These are phyloP conservation scores for Clarireedia homoeocarpa DNA, from an alignment of 2,329 filamentous ascomycete genomes.

Conservation along the genomic window DNA sequence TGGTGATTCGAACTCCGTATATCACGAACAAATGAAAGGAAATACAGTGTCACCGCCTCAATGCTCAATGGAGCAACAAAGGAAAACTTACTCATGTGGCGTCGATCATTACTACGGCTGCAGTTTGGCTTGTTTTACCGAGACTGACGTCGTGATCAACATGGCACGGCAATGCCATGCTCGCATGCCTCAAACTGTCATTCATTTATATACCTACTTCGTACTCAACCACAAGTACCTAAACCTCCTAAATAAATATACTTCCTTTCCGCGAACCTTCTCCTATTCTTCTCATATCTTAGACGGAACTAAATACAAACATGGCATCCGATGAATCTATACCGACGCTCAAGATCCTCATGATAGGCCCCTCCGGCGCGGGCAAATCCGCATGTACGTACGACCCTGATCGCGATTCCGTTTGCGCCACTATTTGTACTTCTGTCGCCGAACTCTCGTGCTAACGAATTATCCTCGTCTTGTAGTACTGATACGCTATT, in stretches of 20 bases:
- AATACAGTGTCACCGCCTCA: no score
- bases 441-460: background rate
- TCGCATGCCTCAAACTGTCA: background rate
- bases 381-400: conserved; percentile 43
- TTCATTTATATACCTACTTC: background rate
- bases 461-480: background rate
- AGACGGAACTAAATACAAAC: background rate
- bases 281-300: background rate
- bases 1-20: no score
- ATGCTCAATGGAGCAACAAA: no score
- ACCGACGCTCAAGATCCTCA: conserved; percentile 44
- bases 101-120: background rate
- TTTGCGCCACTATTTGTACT: background rate
- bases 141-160: background rate
- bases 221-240: background rate
- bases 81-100: no score
- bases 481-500: conserved; percentile 46
- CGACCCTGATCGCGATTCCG: background rate
- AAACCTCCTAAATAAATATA: background rate
- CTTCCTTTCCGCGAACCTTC: background rate
- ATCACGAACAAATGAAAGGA: no score
- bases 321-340: conserved; percentile 41
- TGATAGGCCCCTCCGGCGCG: conserved; percentile 48
- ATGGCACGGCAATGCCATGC: background rate
- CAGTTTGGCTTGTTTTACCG: background rate